These are phyloP conservation scores for Delitschia confertaspora DNA, from an alignment of 495 filamentous ascomycete genomes.

Conservation along the genomic window DNA sequence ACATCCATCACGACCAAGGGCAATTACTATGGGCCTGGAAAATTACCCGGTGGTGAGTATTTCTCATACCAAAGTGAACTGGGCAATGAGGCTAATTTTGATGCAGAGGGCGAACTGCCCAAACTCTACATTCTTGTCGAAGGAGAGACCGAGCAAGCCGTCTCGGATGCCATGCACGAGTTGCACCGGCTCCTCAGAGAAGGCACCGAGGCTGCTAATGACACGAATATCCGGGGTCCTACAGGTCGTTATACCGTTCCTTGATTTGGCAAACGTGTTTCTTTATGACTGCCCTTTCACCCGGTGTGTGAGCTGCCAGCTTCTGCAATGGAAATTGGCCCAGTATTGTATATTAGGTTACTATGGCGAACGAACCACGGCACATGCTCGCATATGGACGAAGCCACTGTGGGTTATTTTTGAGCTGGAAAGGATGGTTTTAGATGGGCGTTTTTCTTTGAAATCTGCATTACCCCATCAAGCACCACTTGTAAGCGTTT, in stretches of 20 bases:
- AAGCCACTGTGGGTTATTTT: too few species aligned
- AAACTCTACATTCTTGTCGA: constrained; percentile 97
- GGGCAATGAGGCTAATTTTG: constrained; percentile 1
- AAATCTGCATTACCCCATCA: too few species aligned
- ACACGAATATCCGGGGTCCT: constrained; percentile 67
- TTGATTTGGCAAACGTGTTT: constrained; percentile 39
- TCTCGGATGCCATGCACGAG: constrained; percentile 85
- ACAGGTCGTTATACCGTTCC: constrained; percentile 88
- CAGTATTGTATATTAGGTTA: too few species aligned
- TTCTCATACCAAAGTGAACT: too few species aligned
- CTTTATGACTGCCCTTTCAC: too few species aligned
- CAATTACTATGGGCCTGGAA: constrained; percentile 74
- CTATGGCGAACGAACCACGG: too few species aligned
- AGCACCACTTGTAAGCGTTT: too few species aligned
- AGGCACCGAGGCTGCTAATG: constrained; percentile 82
- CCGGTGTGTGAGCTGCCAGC: too few species aligned
- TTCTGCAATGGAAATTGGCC: too few species aligned
- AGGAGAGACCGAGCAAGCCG: constrained; percentile 88
- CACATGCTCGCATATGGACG: too few species aligned
- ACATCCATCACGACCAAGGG: constrained; percentile 98
- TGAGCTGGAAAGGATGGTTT: too few species aligned
- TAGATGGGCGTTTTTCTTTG: too few species aligned
- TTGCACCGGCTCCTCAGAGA: constrained; percentile 81
- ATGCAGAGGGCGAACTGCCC: constrained; percentile 57
- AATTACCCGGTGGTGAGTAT: constrained; percentile 47